Base-by-base conservation (phyloP, 768 basidiomycete species). In the Suillus hirtellus region DNA sequence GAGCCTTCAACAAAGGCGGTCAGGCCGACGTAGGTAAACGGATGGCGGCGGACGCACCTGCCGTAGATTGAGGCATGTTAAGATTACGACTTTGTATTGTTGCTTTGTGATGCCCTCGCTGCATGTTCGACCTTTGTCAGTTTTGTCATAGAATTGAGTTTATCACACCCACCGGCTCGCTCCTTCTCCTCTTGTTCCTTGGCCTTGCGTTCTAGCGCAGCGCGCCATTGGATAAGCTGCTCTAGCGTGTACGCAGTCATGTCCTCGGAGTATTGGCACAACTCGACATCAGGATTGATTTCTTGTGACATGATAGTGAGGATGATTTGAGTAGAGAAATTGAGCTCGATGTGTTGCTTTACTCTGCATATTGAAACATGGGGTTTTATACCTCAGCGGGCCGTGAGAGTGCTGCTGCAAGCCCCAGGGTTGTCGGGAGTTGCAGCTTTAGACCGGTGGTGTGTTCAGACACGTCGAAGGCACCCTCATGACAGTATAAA, bases 181-280 rank as follows among this genome's bases (percentile, higher is more conserved):
- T 10, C 56, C 37, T 58, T 58, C 56, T 58, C 56, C 27, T 58
- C 56, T 19, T 58, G 56, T 15, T 58, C 56, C 24, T 58, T 58
- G 4, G 56, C 56, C 15, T 27, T 58, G 56, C 56, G 40, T 12
- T 58, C 56, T 5, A 58, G 40, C 9, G 24, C 17, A 6, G 56
- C 56, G 3, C 56, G 56, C 56, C 56, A 58, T 43, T 58, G 56
- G 5, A 58, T 17, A 43, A 58, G 56, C 24, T 58, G 56, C 40
- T 58, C 56, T 24, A 58, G 27, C 24, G 56, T 58, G 24, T 58
- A 58, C 17, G 56, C 4, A n/a, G 56, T 58, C 56, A 58, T 58
- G 17, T 42, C 56, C 56, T 58, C 56, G 14, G 56, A 58, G 8
- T 58, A 58, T 27, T 58, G 56, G 40, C 17, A 42, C 40, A 58